A percentile compares a stretch with the other conserved stretches of the same genome.
Evolutionary conservation across 192 early-diverging fungal genomes (phyloP).

Genomic region (Chytriomyces sp.): DNA sequence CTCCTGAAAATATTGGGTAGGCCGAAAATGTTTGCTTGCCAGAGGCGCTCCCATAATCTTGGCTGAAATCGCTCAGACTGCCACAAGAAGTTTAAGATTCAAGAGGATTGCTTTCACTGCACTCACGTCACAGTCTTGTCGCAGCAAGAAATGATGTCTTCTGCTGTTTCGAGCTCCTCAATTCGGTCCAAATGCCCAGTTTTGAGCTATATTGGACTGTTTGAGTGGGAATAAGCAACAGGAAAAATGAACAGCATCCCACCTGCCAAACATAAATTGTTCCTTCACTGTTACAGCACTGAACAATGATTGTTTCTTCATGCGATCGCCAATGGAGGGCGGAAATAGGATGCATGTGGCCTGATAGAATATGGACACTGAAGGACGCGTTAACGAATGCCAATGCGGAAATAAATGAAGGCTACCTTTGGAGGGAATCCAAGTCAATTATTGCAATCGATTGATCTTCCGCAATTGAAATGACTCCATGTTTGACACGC

Average conservation of each 20-base stretch:
- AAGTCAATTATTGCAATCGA: slow-evolving; percentile 74
- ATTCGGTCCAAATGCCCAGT: slow-evolving; percentile 75
- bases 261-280: slow-evolving; percentile 81
- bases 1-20: slow-evolving; percentile 39
- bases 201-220: slow-evolving; percentile 59
- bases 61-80: slow-evolving; percentile 41
- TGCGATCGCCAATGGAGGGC: slow-evolving; percentile 69
- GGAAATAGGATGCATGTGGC: slow-evolving; percentile 58
- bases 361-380: slow-evolving; percentile 62
- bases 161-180: slow-evolving; percentile 55
- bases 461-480: slow-evolving; percentile 73
- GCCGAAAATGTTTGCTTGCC: slow-evolving; percentile 44
- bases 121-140: slow-evolving; percentile 57
- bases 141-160: slow-evolving; percentile 64
- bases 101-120: no score
- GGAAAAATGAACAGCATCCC: slow-evolving; percentile 6
- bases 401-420: background rate
- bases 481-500: slow-evolving; percentile 45
- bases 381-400: slow-evolving; percentile 1
- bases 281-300: slow-evolving; percentile 60
- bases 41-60: slow-evolving; percentile 41
- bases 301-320: slow-evolving; percentile 72
- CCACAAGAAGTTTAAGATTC: slow-evolving; percentile 24
- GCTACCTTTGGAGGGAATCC: slow-evolving; percentile 69
- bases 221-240: background rate